Conservation (phyloP, 495 filamentous ascomycete species). For the Podospora sp. region DNA sequence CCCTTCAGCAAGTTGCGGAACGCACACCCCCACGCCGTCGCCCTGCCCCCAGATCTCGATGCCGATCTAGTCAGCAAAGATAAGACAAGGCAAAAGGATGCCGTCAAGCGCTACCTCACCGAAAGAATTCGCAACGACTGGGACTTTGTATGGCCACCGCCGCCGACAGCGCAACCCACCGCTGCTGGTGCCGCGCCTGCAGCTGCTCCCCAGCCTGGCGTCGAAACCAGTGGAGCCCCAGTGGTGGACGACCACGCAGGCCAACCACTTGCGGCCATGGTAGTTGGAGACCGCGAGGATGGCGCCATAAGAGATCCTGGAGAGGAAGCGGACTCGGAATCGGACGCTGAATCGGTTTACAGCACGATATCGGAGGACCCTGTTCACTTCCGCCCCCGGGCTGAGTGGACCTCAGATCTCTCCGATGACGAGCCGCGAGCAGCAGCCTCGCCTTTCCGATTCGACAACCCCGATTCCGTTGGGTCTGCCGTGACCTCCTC, state of each 20-base stretch:
- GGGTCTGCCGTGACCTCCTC: conserved; percentile 46
- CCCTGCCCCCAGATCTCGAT: conserved; percentile 44
- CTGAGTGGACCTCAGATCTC: conserved; percentile 53
- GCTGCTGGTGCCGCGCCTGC: not conserved
- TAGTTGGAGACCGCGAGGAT: conserved; percentile 13
- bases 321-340: conserved; percentile 42
- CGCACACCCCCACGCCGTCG: conserved; percentile 33
- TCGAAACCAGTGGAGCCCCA: not conserved
- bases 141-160: conserved; percentile 51
- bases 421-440: conserved; percentile 40
- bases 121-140: conserved; percentile 63
- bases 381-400: conserved; percentile 42
- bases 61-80: conserved; percentile 57
- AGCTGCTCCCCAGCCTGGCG: not conserved
- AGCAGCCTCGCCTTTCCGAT: conserved; percentile 57
- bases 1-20: conserved; percentile 45
- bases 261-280: not conserved
- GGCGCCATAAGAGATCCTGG: conserved; percentile 29
- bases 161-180: not conserved
- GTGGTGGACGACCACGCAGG: not conserved
- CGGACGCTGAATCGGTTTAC: conserved; percentile 47
- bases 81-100: conserved; percentile 57
- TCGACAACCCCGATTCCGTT: conserved; percentile 65
- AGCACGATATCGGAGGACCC: conserved; percentile 52
- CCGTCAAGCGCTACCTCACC: conserved; percentile 52